Conservation (phyloP, 2,329 filamentous ascomycete genomes). For the Clonostachys byssicola region DNA sequence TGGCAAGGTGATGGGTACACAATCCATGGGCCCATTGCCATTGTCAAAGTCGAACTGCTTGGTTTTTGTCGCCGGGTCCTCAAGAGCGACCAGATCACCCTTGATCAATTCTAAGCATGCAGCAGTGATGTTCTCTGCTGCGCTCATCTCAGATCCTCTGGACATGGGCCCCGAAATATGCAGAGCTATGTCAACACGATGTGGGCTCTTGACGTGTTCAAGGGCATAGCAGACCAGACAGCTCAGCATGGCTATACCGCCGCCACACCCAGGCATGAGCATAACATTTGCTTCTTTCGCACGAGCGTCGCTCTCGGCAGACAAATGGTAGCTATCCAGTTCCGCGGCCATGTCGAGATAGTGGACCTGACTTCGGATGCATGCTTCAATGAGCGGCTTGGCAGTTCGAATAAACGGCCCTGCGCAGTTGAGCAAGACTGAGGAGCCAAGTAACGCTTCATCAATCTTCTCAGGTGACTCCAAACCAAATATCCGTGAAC, state of each 20-base stretch:
- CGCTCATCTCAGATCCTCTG: conserved; percentile 9
- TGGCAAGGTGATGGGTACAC: conserved; percentile 10
- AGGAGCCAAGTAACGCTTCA: neutral
- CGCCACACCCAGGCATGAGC: conserved; percentile 13
- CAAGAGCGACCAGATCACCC: neutral
- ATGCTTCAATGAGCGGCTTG: conserved; percentile 8
- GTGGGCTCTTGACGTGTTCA: neutral
- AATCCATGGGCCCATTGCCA: conserved; percentile 7
- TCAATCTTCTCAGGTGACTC: neutral
- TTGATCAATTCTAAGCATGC: neutral
- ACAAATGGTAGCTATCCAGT: conserved; percentile 9
- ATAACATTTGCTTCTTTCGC: conserved; percentile 7
- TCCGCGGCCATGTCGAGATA: conserved; percentile 14
- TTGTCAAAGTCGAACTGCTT: conserved; percentile 11
- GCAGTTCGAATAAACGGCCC: conserved; percentile 10
- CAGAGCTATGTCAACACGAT: conserved; percentile 10
- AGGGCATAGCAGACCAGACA: conserved; percentile 6
- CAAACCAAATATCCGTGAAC: conserved; percentile 6
- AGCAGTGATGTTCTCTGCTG: conserved; percentile 1
- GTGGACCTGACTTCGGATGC: conserved; percentile 8
- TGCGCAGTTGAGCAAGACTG: conserved; percentile 12
- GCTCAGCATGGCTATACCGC: conserved; percentile 12
- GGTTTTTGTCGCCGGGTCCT: neutral
- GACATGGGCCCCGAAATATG: conserved; percentile 10
- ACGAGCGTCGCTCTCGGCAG: conserved; percentile 1